A percentile compares a stretch with the other conserved stretches of the same genome.
Evolutionary conservation across 2,329 filamentous ascomycete species (phyloP).

Genomic region (Monosporascus ibericus): DNA sequence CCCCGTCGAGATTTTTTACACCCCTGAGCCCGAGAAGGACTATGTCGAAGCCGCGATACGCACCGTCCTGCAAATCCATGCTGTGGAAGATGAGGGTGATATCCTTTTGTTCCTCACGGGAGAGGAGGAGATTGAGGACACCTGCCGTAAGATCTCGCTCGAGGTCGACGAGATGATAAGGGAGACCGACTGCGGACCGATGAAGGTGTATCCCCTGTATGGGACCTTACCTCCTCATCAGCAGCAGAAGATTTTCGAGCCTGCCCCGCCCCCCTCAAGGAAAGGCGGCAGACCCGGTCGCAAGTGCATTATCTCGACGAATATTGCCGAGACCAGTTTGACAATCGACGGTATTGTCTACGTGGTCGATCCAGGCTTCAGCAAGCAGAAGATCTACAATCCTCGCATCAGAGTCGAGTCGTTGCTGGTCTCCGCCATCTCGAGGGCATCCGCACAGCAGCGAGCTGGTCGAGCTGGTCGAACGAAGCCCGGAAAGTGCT

Average conservation of each 20-base stretch:
- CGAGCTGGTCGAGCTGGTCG: slow-evolving; percentile 97
- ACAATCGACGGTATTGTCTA: slow-evolving; percentile 99
- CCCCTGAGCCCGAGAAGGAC: slow-evolving; percentile 88
- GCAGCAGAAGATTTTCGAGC: slow-evolving; percentile 93
- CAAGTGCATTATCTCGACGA: slow-evolving; percentile 91
- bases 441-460: slow-evolving; percentile 94
- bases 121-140: slow-evolving; percentile 98
- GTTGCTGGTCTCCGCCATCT: slow-evolving; percentile 93
- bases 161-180: slow-evolving; percentile 88
- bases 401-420: slow-evolving; percentile 94
- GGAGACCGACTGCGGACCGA: slow-evolving; percentile 84
- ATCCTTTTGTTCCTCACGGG: slow-evolving; percentile 92
- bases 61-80: slow-evolving; percentile 95
- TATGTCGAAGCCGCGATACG: slow-evolving; percentile 94
- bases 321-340: slow-evolving; percentile 95
- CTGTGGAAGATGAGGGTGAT: slow-evolving; percentile 85
- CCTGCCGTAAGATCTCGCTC: slow-evolving; percentile 81
- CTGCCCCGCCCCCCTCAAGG: slow-evolving; percentile 66
- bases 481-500: slow-evolving; percentile 97
- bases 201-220: slow-evolving; percentile 90
- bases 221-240: slow-evolving; percentile 86
- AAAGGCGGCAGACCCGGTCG: slow-evolving; percentile 80
- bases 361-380: slow-evolving; percentile 98
- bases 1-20: slow-evolving; percentile 98
- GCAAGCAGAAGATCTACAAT: slow-evolving; percentile 99